phyloP scores from a whole-genome alignment of 176 grass and related monocot genomes.

The Puya raimondii region DNA sequence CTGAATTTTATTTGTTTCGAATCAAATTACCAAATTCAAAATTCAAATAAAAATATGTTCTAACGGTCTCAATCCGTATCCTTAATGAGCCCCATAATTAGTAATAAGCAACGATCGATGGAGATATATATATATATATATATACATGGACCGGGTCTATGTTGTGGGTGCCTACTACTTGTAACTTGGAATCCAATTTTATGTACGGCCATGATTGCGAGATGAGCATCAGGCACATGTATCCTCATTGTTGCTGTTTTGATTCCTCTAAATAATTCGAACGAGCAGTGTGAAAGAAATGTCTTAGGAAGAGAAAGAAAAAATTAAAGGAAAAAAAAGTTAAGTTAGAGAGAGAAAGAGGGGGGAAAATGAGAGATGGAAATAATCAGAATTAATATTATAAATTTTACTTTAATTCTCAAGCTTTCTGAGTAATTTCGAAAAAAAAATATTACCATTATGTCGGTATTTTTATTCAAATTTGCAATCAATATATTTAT shows the following conservation, averaged over 20 bases:
- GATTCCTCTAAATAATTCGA: neutral
- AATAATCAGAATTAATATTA: too few species aligned
- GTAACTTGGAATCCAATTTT: neutral
- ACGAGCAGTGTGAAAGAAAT: slow-evolving; percentile 7
- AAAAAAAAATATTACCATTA: too few species aligned
- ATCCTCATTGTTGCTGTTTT: neutral
- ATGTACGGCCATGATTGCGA: slow-evolving; percentile 9
- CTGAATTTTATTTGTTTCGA: too few species aligned
- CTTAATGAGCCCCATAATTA: neutral
- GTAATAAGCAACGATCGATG: too few species aligned
- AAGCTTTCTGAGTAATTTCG: too few species aligned
- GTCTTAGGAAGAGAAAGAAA: neutral
- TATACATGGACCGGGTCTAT: neutral
- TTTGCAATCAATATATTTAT: too few species aligned
- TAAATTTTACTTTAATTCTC: too few species aligned
- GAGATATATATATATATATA: neutral
- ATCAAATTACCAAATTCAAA: too few species aligned
- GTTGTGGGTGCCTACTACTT: neutral
- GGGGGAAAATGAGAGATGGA: too few species aligned
- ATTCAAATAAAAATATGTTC: too few species aligned
- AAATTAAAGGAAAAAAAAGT: neutral
- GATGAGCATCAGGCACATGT: neutral
- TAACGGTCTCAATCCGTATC: too few species aligned
- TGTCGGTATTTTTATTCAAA: too few species aligned
- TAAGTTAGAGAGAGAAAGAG: neutral